Conservation (phyloP, 176 grass and related monocot genomes). For the Avena sativa region DNA sequence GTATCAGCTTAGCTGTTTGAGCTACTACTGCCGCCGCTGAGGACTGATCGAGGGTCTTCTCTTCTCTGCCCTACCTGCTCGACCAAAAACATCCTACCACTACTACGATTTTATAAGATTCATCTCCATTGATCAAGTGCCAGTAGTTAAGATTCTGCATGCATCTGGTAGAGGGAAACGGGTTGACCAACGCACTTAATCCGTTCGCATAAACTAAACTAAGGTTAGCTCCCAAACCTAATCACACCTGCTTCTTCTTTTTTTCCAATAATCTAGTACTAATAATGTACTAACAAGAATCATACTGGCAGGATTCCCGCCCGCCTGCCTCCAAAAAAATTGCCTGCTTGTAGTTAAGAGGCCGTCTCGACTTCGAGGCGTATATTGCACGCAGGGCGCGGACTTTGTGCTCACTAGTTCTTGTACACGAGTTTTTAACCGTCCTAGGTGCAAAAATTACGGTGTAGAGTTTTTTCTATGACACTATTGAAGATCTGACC, state of each 20-base stretch:
- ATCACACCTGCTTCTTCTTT: slow-evolving; percentile 6
- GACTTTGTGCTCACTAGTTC: not conserved
- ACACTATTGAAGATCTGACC: too few relatives aligned
- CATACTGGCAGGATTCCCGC: slow-evolving; percentile 11
- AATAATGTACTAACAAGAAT: not conserved
- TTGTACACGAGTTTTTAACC: too few relatives aligned
- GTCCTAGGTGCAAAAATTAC: too few relatives aligned
- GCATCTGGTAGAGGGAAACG: not conserved
- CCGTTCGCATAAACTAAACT: not conserved
- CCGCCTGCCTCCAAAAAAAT: not conserved
- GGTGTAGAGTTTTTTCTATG: too few relatives aligned
- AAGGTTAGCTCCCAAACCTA: not conserved
- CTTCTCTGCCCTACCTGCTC: not conserved
- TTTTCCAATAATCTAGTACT: not conserved
- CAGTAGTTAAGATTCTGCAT: not conserved
- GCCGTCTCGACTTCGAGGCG: not conserved
- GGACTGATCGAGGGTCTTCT: too few relatives aligned
- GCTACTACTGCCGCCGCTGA: too few relatives aligned
- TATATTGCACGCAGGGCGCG: not conserved
- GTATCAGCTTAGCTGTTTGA: not conserved
- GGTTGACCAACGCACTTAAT: slow-evolving; percentile 36
- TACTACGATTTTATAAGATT: not conserved
- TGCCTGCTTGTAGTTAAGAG: not conserved
- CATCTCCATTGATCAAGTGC: not conserved
- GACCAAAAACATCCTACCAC: too few relatives aligned